Percentiles rank a stretch among this genome's conserved stretches.
phyloP scores from a whole-genome alignment of 208 protist genomes.

The Borovskyia barvae region DNA sequence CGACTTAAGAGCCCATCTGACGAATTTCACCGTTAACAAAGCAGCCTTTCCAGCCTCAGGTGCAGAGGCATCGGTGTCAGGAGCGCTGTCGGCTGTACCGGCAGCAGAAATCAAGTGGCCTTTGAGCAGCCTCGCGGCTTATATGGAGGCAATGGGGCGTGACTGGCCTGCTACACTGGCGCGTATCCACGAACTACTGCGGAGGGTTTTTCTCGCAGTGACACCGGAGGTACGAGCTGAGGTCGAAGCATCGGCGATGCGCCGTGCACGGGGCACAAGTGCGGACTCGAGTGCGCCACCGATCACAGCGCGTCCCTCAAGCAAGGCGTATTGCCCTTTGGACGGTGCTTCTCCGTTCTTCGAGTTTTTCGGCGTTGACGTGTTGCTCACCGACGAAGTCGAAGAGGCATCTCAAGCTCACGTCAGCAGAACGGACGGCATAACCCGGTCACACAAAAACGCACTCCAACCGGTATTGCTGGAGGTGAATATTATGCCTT shows the following conservation, averaged over 20 bases:
- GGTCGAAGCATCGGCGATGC: constrained; percentile 14
- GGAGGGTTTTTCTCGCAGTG: constrained; percentile 68
- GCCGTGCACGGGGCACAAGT: background rate
- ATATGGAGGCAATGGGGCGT: constrained; percentile 31
- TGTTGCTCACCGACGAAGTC: constrained; percentile 40
- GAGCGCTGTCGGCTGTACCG: constrained; percentile 36
- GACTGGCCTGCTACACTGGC: constrained; percentile 61
- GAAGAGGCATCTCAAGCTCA: no score
- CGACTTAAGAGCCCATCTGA: constrained; percentile 71
- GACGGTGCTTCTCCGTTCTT: constrained; percentile 56
- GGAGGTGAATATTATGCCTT: constrained; percentile 90
- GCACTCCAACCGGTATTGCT: constrained; percentile 52
- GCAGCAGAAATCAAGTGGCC: constrained; percentile 58
- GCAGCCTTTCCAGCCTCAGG: constrained; percentile 37
- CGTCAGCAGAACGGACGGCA: no score
- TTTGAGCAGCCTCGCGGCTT: constrained; percentile 36
- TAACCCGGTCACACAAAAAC: background rate
- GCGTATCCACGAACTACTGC: constrained; percentile 64
- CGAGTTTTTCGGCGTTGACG: constrained; percentile 86
- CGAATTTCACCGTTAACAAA: constrained; percentile 92
- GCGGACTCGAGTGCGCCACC: background rate
- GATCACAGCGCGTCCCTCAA: background rate
- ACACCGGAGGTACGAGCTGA: constrained; percentile 51
- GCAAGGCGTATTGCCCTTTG: background rate
- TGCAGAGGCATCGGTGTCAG: constrained; percentile 4